phyloP scores from a whole-genome alignment of 768 basidiomycete species.

The Auriscalpium orientale region DNA sequence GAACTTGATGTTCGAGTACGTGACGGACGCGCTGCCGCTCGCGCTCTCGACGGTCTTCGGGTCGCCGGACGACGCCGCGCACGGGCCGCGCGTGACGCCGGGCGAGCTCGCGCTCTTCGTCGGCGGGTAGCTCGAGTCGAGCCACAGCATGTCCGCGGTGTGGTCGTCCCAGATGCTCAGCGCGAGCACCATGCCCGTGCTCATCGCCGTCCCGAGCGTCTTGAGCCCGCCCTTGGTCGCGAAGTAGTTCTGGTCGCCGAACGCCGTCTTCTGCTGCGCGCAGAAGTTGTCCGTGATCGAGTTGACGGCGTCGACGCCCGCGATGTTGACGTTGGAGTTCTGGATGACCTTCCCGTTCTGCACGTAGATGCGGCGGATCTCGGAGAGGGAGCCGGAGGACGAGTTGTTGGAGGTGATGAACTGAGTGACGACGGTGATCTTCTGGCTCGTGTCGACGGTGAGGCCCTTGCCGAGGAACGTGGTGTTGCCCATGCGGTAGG shows the following conservation, averaged over 20 bases:
- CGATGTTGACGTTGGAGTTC: constrained; percentile 39
- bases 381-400: constrained; percentile 36
- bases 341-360: constrained; percentile 43
- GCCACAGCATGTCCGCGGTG: constrained; percentile 48
- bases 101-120: constrained; percentile 21
- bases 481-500: constrained; percentile 45
- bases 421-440: constrained; percentile 49
- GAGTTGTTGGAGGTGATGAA: constrained; percentile 41
- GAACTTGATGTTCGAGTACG: constrained; percentile 48
- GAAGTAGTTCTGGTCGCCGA: constrained; percentile 37
- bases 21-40: constrained; percentile 34
- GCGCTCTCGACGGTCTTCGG: constrained; percentile 36
- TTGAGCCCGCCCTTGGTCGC: constrained; percentile 31
- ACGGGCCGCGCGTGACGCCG: constrained; percentile 44
- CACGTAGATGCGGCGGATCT: constrained; percentile 48
- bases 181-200: constrained; percentile 38
- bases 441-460: constrained; percentile 42
- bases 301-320: constrained; percentile 33
- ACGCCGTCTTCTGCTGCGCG: constrained; percentile 33
- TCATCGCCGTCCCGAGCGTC: constrained; percentile 25
- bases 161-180: constrained; percentile 49
- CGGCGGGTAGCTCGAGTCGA: constrained; percentile 42
- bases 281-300: constrained; percentile 43
- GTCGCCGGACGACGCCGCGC: constrained; percentile 38
- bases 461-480: constrained; percentile 38